phyloP scores from a whole-genome alignment of 192 early-diverging fungal species.

The Kickxella alabastrina region DNA sequence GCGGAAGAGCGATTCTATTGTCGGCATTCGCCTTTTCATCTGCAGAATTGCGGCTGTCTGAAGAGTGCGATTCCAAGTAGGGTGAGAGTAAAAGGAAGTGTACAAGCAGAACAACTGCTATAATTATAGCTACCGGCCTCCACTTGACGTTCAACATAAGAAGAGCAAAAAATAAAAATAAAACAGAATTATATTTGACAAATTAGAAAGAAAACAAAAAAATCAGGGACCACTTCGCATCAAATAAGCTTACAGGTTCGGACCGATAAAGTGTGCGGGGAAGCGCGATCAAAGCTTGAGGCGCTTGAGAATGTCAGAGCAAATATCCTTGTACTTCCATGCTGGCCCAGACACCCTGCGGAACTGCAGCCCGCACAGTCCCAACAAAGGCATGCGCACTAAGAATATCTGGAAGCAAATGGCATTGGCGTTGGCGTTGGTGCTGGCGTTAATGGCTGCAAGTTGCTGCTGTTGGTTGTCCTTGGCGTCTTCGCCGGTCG shows the following conservation, averaged over 20 bases:
- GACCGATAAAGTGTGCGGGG: background rate
- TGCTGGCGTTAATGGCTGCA: background rate
- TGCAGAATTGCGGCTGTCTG: background rate
- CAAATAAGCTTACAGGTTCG: too few species aligned
- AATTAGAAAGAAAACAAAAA: background rate
- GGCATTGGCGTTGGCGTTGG: conserved; percentile 14
- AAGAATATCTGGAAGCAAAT: conserved; percentile 51
- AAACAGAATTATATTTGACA: too few species aligned
- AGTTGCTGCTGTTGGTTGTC: conserved; percentile 5
- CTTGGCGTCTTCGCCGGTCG: conserved; percentile 12
- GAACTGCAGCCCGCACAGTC: conserved; percentile 84
- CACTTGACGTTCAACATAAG: conserved; percentile 40
- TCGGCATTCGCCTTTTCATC: conserved; percentile 2
- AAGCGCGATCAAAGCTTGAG: conserved; percentile 59
- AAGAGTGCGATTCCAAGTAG: conserved; percentile 15
- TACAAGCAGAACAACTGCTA: conserved; percentile 22
- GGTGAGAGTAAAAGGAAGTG: conserved; percentile 37
- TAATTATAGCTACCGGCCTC: conserved; percentile 37
- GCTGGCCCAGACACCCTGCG: conserved; percentile 72
- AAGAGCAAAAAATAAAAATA: conserved; percentile 1
- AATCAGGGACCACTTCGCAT: too few species aligned
- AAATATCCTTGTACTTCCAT: conserved; percentile 89
- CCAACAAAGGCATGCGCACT: conserved; percentile 66
- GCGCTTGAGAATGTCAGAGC: conserved; percentile 73
- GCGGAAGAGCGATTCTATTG: conserved; percentile 3